Evolutionary conservation across 352 stramenopile species (phyloP).

Genomic region (Pythium coloratum): DNA sequence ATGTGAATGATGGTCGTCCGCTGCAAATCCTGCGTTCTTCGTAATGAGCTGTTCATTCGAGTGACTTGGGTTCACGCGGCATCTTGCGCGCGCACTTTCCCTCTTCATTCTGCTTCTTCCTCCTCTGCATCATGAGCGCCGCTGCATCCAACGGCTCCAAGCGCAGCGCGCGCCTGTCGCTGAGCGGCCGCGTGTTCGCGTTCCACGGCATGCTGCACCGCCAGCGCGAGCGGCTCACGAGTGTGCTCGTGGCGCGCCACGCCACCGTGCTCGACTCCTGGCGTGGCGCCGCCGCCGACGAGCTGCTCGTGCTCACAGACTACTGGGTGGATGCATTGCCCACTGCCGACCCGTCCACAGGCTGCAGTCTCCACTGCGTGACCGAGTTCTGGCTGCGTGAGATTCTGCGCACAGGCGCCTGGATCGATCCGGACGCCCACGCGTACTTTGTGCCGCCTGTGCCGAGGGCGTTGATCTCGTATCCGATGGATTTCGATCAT

Average conservation of each 20-base stretch:
- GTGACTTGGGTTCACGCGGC: neutral
- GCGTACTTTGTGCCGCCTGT: constrained; percentile 51
- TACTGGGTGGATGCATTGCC: constrained; percentile 45
- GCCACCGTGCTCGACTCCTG: constrained; percentile 6
- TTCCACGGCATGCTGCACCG: constrained; percentile 22
- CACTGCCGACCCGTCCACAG: constrained; percentile 1
- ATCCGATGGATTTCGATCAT: constrained; percentile 35
- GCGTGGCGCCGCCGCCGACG: neutral
- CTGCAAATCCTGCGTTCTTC: neutral
- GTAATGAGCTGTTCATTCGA: neutral
- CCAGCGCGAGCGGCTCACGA: constrained; percentile 8
- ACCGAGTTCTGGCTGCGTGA: constrained; percentile 65
- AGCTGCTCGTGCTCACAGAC: constrained; percentile 49
- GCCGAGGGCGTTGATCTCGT: constrained; percentile 32
- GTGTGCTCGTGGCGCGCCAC: constrained; percentile 1
- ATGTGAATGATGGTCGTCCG: neutral
- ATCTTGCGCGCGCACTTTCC: neutral
- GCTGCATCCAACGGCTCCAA: neutral
- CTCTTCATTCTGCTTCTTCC: neutral
- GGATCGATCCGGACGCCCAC: constrained; percentile 36
- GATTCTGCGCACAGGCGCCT: constrained; percentile 37
- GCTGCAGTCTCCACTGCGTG: constrained; percentile 21
- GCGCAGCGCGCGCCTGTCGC: neutral
- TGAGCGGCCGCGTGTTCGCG: constrained; percentile 17
- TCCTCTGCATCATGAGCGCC: neutral